Conservation (phyloP, 345 rosid genomes). For the Sonneratia caseolaris region DNA sequence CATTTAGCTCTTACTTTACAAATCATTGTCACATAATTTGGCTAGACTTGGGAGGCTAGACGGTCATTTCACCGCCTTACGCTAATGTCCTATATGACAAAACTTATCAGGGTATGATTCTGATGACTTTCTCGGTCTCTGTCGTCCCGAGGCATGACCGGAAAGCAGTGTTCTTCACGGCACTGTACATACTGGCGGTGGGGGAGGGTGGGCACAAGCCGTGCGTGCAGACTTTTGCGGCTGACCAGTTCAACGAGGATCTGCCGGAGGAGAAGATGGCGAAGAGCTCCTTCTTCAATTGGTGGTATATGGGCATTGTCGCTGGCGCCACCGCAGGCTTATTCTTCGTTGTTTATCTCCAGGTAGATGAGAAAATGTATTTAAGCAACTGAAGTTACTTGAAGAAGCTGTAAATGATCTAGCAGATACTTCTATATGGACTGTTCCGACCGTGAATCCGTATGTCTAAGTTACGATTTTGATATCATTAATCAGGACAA, state of each 20-base stretch:
- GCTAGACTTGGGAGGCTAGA: background rate
- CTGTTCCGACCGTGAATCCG: background rate
- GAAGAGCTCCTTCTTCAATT: conserved; percentile 88
- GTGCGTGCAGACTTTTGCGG: conserved; percentile 88
- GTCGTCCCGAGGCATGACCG: conserved; percentile 25
- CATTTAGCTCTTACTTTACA: background rate
- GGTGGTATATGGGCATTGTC: conserved; percentile 72
- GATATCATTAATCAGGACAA: conserved; percentile 34
- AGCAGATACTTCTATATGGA: background rate
- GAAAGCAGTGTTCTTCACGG: conserved; percentile 47
- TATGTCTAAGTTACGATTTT: background rate
- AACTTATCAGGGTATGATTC: conserved; percentile 53
- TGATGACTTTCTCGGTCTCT: conserved; percentile 56
- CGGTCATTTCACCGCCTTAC: background rate
- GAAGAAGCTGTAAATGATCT: too few relatives aligned
- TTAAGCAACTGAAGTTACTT: too few relatives aligned
- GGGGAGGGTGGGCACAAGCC: conserved; percentile 98
- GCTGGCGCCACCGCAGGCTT: conserved; percentile 47
- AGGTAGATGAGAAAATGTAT: conserved; percentile 24
- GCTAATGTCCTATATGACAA: background rate
- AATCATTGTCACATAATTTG: background rate
- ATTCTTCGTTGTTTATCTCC: conserved; percentile 53
- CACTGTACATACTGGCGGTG: conserved; percentile 57
- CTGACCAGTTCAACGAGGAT: conserved; percentile 77
- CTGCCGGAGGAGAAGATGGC: conserved; percentile 47